A percentile compares a stretch with the other conserved stretches of the same genome.
Evolutionary conservation across 177 flowering plant genomes (phyloP).

Genomic region (Tripterygium wilfordii): DNA sequence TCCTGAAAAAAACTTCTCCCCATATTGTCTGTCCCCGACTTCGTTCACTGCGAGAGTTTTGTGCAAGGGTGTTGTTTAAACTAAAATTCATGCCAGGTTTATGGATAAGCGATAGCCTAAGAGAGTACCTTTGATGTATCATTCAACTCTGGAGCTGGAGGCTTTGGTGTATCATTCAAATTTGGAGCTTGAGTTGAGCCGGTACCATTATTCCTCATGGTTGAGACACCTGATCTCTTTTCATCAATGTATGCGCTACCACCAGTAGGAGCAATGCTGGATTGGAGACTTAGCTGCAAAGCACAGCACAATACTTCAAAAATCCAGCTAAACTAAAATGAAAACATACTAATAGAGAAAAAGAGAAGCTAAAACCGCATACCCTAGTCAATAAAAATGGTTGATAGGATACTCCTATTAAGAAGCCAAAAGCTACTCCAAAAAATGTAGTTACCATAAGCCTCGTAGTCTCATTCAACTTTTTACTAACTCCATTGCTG

Average conservation of each 20-base stretch:
- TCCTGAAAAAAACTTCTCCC: no score
- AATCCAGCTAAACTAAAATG: background rate
- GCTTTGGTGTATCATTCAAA: conserved; percentile 40
- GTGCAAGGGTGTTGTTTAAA: no score
- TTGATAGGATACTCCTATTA: conserved; percentile 71
- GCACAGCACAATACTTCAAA: background rate
- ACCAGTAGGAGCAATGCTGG: conserved; percentile 31
- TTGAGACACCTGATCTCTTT: conserved; percentile 21
- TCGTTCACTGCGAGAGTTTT: no score
- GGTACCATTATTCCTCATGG: conserved; percentile 13
- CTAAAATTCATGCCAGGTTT: background rate
- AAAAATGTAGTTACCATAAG: conserved; percentile 44
- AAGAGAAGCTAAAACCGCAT: conserved; percentile 4
- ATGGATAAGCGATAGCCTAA: no score
- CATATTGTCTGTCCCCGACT: no score
- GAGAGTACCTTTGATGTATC: conserved; percentile 47
- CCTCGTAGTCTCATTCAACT: conserved; percentile 66
- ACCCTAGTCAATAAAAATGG: conserved; percentile 55
- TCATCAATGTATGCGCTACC: conserved; percentile 31
- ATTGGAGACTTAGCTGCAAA: conserved; percentile 44
- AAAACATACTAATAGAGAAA: background rate
- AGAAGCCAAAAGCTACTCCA: conserved; percentile 76
- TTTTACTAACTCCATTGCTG: conserved; percentile 37
- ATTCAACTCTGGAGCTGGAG: conserved; percentile 15
- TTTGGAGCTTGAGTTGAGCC: conserved; percentile 16